A percentile compares a stretch with the other conserved stretches of the same genome.
Conservation (phyloP, 169 alveolate genomes). For the Amoebophrya sp. region DNA sequence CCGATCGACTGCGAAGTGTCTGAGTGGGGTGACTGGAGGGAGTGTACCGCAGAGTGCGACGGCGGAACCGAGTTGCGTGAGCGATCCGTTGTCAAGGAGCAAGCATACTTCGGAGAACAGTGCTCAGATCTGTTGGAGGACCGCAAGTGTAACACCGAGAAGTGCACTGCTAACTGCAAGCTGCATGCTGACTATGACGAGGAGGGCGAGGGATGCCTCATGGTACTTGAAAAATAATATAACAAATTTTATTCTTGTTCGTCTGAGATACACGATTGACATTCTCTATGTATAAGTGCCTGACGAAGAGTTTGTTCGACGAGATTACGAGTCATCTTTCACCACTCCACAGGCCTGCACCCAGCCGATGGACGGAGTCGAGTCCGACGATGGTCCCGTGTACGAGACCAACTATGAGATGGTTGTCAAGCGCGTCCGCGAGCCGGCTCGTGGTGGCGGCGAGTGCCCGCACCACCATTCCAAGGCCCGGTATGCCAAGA, state of each 20-base stretch:
- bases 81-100: not conserved
- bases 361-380: not conserved
- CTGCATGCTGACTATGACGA: not conserved
- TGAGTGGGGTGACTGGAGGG: not conserved
- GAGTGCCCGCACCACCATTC: not conserved
- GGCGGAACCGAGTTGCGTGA: not conserved
- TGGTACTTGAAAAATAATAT: not conserved
- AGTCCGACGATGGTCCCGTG: not conserved
- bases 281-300: too few relatives aligned
- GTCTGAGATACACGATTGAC: too few relatives aligned
- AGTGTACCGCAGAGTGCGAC: not conserved
- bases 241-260: not conserved
- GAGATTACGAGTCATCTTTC: too few relatives aligned
- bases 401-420: not conserved
- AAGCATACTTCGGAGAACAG: not conserved
- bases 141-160: not conserved
- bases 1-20: not conserved
- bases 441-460: not conserved
- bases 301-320: too few relatives aligned
- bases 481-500: not conserved
- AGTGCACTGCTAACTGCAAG: not conserved
- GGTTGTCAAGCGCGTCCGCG: not conserved
- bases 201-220: not conserved
- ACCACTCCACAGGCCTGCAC: not conserved
- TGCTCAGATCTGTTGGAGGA: not conserved